Evolutionary conservation across 129 eudicot species (phyloP).

Genomic region (Lactuca sativa): DNA sequence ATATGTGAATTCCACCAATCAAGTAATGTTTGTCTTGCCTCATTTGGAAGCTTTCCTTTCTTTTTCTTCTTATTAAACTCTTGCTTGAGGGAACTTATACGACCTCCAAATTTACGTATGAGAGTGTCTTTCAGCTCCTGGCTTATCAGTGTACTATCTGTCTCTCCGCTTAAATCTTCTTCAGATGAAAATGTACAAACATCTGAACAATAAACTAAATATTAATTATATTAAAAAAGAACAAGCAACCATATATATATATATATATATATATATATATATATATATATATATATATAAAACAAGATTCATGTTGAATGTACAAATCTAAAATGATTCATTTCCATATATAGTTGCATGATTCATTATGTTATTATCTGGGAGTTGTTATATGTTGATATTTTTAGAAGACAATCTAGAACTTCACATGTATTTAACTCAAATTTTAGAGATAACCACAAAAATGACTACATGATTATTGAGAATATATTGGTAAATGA

Average conservation of each 20-base stretch:
- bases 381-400: not conserved
- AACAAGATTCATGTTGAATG: not conserved
- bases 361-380: not conserved
- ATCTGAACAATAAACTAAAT: conserved; percentile 19
- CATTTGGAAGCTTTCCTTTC: conserved; percentile 91
- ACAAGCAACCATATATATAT: not conserved
- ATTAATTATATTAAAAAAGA: not conserved
- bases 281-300: too few species aligned
- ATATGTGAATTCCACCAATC: conserved; percentile 90
- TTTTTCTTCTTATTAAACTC: conserved; percentile 81
- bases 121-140: conserved; percentile 72
- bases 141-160: conserved; percentile 46
- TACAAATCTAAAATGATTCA: not conserved
- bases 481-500: too few species aligned
- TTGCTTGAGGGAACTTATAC: conserved; percentile 53
- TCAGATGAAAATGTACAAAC: conserved; percentile 53
- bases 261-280: too few species aligned
- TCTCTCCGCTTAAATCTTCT: conserved; percentile 60
- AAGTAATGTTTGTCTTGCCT: conserved; percentile 70
- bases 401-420: too few species aligned
- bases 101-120: conserved; percentile 69
- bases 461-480: too few species aligned
- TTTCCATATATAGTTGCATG: not conserved
- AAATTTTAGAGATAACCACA: too few species aligned
- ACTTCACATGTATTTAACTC: too few species aligned